phyloP scores from a whole-genome alignment of 2,329 filamentous ascomycete species.

The Exutisphaerella laricina region DNA sequence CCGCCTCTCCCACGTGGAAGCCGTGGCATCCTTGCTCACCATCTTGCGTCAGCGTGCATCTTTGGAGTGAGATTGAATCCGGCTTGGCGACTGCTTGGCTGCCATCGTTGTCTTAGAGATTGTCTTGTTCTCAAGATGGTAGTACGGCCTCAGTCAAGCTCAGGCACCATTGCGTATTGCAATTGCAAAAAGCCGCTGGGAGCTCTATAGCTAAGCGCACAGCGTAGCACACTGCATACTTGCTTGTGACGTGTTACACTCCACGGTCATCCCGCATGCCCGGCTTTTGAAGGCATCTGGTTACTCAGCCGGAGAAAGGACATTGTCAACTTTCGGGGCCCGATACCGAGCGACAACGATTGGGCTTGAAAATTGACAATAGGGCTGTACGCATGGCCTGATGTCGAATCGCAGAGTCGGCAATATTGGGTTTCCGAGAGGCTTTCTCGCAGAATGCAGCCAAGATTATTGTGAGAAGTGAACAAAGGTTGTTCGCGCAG shows the following conservation, averaged over 20 bases:
- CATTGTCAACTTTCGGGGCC: neutral
- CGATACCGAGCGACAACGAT: slow-evolving; percentile 5
- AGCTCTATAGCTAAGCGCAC: neutral
- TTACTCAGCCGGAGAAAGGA: slow-evolving; percentile 3
- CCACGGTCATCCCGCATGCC: neutral
- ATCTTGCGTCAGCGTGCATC: neutral
- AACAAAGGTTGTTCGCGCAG: neutral
- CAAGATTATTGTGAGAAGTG: neutral
- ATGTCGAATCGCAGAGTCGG: neutral
- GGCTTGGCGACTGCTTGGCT: neutral
- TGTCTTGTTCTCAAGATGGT: neutral
- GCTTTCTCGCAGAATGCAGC: neutral
- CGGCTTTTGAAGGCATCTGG: slow-evolving; percentile 1
- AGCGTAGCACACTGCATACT: neutral
- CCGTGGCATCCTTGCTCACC: neutral
- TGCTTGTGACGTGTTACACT: slow-evolving; percentile 3
- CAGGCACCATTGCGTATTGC: neutral
- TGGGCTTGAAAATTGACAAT: slow-evolving; percentile 1
- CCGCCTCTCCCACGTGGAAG: neutral
- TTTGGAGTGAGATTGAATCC: neutral
- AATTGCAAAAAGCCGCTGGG: neutral
- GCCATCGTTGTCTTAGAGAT: neutral
- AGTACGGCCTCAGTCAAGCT: neutral
- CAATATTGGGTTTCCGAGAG: neutral
- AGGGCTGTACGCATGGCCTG: slow-evolving; percentile 1